Conservation (phyloP, 2,329 filamentous ascomycete species). For the Cordyceps javanica region DNA sequence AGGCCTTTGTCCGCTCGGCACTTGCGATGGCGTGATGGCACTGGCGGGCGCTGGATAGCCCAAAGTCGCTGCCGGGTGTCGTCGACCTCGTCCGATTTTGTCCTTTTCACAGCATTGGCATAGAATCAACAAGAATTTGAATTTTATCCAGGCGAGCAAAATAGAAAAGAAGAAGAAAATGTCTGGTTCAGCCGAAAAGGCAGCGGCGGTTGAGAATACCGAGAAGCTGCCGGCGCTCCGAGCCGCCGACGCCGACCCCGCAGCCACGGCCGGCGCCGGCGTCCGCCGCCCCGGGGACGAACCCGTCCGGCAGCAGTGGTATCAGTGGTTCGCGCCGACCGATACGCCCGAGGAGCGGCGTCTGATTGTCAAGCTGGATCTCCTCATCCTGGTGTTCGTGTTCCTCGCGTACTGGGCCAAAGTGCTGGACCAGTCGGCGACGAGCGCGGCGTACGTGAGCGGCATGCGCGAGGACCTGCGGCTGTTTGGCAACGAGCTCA, state of each 20-base stretch:
- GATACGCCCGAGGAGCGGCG: constrained; percentile 33
- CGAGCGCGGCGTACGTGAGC: constrained; percentile 26
- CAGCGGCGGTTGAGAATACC: neutral
- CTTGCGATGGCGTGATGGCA: constrained; percentile 7
- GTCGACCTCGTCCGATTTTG: neutral
- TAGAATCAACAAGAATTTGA: neutral
- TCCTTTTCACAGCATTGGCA: neutral
- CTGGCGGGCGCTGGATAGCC: neutral
- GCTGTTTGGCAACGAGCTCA: constrained; percentile 46
- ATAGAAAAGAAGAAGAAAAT: neutral
- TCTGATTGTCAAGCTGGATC: constrained; percentile 49
- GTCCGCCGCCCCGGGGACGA: neutral
- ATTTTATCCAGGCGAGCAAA: neutral
- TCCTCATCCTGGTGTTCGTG: constrained; percentile 50
- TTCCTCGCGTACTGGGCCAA: constrained; percentile 52
- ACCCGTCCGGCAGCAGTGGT: constrained; percentile 25
- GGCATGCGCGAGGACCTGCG: constrained; percentile 43
- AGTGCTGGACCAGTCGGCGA: constrained; percentile 34
- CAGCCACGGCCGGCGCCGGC: neutral
- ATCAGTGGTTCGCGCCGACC: constrained; percentile 40
- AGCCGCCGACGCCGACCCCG: neutral
- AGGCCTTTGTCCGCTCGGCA: neutral
- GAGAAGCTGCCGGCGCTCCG: neutral
- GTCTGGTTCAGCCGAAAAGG: neutral
- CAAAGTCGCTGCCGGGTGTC: neutral